These are phyloP conservation scores for Senna tora DNA, from an alignment of 306 rosid genomes.

Conservation along the genomic window DNA sequence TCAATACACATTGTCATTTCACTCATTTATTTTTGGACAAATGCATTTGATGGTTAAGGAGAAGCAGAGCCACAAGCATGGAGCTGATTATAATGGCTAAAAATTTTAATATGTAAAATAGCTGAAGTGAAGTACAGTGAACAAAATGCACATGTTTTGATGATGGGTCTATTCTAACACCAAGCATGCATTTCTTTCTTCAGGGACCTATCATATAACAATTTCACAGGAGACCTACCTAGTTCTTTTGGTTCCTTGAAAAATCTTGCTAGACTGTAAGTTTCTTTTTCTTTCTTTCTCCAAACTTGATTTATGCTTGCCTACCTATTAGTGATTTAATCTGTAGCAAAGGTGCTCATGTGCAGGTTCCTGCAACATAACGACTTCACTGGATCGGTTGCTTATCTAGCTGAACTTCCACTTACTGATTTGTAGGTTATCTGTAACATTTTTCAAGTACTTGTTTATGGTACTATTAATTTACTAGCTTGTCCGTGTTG, in stretches of 20 bases:
- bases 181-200: constrained; percentile 20
- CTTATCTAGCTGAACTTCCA: constrained; percentile 79
- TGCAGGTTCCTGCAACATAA: constrained; percentile 82
- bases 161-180: constrained; percentile 17
- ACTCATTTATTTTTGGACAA: constrained; percentile 1
- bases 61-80: not conserved
- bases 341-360: constrained; percentile 13
- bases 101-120: constrained; percentile 9
- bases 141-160: not conserved
- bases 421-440: constrained; percentile 74
- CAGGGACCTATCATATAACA: constrained; percentile 90
- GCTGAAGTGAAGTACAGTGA: constrained; percentile 14
- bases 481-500: constrained; percentile 36
- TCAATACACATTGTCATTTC: not conserved
- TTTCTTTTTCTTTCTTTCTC: constrained; percentile 26
- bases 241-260: constrained; percentile 82
- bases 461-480: constrained; percentile 20
- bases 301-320: constrained; percentile 16
- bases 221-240: constrained; percentile 90
- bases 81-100: not conserved
- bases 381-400: constrained; percentile 84
- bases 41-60: constrained; percentile 11
- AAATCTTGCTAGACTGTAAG: constrained; percentile 68
- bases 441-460: not conserved
- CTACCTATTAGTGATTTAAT: constrained; percentile 40